Conservation (phyloP, 163 green algal genomes). For the Scenedesmus sp. region DNA sequence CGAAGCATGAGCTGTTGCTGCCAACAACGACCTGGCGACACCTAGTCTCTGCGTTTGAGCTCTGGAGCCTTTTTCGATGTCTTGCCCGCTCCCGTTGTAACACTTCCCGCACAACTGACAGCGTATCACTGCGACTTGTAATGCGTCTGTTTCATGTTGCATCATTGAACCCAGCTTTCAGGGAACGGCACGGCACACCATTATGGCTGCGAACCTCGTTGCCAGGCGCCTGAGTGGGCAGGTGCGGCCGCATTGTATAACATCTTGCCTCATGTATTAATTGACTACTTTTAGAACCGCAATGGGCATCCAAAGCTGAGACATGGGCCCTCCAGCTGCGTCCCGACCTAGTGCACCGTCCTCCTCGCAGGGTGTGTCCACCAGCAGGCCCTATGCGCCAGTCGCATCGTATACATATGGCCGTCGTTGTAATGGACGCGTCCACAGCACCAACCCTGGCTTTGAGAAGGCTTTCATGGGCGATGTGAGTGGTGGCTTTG, state of each 20-base stretch:
- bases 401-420: background rate
- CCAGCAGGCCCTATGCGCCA: conserved; percentile 9
- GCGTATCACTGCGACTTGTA: background rate
- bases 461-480: conserved; percentile 55
- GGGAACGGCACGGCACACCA: background rate
- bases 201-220: background rate
- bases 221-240: background rate
- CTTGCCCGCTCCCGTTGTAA: background rate
- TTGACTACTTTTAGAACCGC: background rate
- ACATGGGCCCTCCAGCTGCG: background rate
- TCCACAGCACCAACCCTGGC: conserved; percentile 38
- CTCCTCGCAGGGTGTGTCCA: conserved; percentile 21
- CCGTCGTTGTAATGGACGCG: conserved; percentile 1
- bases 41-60: background rate
- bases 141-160: background rate
- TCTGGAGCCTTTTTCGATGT: background rate
- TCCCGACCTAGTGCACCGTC: background rate
- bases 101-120: background rate
- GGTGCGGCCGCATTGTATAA: background rate
- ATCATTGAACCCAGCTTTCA: background rate
- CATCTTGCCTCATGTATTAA: background rate
- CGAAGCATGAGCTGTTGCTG: too few species aligned
- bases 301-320: background rate
- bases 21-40: too few species aligned
- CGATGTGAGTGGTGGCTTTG: conserved; percentile 21